Conservation (phyloP, 495 filamentous ascomycete genomes). For the Hyaloscypha finlandica region DNA sequence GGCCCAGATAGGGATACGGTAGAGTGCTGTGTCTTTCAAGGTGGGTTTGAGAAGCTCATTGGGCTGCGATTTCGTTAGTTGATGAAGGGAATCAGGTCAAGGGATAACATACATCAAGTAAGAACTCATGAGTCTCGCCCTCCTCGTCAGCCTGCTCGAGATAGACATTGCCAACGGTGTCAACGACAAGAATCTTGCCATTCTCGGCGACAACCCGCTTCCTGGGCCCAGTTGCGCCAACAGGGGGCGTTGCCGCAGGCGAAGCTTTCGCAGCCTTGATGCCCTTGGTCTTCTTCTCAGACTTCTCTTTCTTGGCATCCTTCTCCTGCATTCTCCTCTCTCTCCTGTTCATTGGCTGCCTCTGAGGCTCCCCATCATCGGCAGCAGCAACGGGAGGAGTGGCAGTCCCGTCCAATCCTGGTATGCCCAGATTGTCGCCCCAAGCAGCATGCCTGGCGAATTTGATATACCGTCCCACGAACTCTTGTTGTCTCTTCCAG, state of each 20-base stretch:
- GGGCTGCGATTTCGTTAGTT: conserved; percentile 41
- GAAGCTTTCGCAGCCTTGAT: conserved; percentile 53
- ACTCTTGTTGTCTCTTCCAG: conserved; percentile 87
- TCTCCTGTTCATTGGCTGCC: conserved; percentile 72
- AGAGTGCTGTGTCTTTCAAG: conserved; percentile 68
- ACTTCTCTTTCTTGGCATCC: conserved; percentile 69
- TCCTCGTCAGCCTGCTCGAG: conserved; percentile 88
- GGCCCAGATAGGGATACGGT: conserved; percentile 66
- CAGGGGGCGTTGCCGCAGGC: conserved; percentile 48
- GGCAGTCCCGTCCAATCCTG: conserved; percentile 59
- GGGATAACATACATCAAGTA: conserved; percentile 69
- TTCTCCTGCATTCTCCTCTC: conserved; percentile 86
- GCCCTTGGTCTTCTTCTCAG: conserved; percentile 36
- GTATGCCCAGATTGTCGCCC: conserved; percentile 75
- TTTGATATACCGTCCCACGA: conserved; percentile 86
- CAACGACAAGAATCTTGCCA: conserved; percentile 91
- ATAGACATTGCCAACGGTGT: conserved; percentile 88
- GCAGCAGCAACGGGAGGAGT: conserved; percentile 44
- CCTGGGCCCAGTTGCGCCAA: conserved; percentile 62
- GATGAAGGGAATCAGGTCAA: not conserved
- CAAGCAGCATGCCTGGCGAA: conserved; percentile 86
- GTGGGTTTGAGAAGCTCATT: conserved; percentile 67
- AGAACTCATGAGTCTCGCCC: conserved; percentile 75
- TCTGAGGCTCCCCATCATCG: conserved; percentile 47
- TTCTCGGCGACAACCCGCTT: conserved; percentile 90